phyloP scores from a whole-genome alignment of 2,329 filamentous ascomycete species.

The Penicillium sp. region DNA sequence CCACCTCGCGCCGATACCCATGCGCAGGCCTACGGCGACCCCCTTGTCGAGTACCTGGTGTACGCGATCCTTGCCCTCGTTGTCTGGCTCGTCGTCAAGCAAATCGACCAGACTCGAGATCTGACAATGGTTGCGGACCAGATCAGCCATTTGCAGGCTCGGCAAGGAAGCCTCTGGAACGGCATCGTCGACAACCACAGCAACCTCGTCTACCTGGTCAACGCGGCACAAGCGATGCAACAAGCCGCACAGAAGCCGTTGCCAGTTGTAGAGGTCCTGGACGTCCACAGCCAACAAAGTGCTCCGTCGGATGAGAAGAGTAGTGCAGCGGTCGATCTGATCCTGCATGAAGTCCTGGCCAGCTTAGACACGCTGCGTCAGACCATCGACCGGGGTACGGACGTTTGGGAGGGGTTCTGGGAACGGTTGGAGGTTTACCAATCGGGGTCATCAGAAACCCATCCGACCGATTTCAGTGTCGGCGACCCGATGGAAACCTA shows the following conservation, averaged over 20 bases:
- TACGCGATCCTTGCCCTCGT: neutral
- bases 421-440: neutral
- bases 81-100: neutral
- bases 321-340: neutral
- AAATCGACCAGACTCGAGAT: neutral
- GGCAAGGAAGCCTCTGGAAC: neutral
- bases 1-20: neutral
- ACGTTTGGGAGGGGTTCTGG: neutral
- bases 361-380: conserved; percentile 1
- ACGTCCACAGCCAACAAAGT: neutral
- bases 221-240: no score
- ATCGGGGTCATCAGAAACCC: neutral
- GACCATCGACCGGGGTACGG: neutral
- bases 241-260: neutral
- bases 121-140: neutral
- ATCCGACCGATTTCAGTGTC: neutral
- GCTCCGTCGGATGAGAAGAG: neutral
- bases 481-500: neutral
- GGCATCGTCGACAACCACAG: neutral
- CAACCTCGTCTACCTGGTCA: neutral
- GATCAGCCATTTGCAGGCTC: neutral
- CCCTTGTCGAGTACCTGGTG: neutral
- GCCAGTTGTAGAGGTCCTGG: neutral
- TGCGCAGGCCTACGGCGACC: neutral
- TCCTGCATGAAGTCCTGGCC: neutral